phyloP scores from a whole-genome alignment of 139 green algal species.

The Coelastrella sp. region DNA sequence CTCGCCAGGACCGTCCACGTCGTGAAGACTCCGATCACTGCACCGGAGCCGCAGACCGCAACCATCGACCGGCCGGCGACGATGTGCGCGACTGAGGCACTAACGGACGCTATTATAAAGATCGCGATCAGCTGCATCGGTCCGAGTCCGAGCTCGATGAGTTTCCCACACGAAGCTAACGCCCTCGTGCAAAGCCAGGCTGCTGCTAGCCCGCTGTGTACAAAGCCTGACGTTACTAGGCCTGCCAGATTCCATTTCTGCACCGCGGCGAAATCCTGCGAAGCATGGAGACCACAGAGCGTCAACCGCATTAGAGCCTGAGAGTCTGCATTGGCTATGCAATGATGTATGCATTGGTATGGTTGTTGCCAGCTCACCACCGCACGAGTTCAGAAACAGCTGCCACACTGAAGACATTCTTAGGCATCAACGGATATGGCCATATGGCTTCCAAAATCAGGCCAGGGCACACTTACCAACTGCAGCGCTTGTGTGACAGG shows the following conservation, averaged over 20 bases:
- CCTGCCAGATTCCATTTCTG: neutral
- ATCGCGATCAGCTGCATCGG: constrained; percentile 2
- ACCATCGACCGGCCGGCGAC: neutral
- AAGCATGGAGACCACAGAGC: no score
- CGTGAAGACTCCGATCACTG: constrained; percentile 8
- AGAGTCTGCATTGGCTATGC: neutral
- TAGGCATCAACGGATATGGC: neutral
- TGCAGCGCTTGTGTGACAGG: constrained; percentile 3
- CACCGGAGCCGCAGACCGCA: neutral
- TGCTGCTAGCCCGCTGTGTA: constrained; percentile 9
- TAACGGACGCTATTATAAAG: neutral
- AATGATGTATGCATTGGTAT: no score
- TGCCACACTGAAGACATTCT: neutral
- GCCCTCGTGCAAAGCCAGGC: constrained; percentile 20
- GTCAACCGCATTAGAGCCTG: neutral
- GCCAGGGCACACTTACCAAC: constrained; percentile 1
- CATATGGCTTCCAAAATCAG: no score
- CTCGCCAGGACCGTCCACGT: neutral
- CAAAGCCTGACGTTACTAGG: neutral
- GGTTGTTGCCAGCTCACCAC: no score
- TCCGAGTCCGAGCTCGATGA: neutral
- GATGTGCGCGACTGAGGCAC: neutral
- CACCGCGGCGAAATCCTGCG: neutral
- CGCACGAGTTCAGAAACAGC: no score
- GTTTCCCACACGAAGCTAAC: neutral